Evolutionary conservation across 2,329 filamentous ascomycete genomes (phyloP), one percentile per base, ranked within the genome.

Genomic region (Talaromyces islandicus): DNA sequence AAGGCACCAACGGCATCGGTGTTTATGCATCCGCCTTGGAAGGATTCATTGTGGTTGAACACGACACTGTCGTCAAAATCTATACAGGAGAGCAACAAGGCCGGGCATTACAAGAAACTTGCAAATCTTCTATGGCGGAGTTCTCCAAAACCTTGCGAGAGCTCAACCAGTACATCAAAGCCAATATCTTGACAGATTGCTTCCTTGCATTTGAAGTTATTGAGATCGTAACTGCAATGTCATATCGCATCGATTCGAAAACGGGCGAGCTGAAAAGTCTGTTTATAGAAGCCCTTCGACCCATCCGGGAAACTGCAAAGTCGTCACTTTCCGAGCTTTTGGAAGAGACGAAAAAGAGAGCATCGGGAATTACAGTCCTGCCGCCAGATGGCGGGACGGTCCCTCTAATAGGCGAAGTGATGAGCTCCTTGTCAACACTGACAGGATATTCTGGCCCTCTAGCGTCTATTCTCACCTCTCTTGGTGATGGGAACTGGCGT

Each of bases 201-300:
- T 97, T 91, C 72, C 83, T 99, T 54, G 92, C 92, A 7, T 99
- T 96, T 72, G 94, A 99, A 71, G 90, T 97, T 32, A 90, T 95
- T 32, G 93, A 96, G 68, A 90, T 97, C 62, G 86, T 97, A 53
- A 90, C 91, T 0, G 84, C 83, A 12, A 81, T 96, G 54, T 92
- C 91, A 2, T 88, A 87, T 59, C 87, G 88, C 43, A 79, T 99
- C 4, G 93, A 96, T 64, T 83, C 85, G 4, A 87, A 88, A 63
- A 96, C 92, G 0, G 91, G 91, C 2, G 91, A 96, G 69, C 81
- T 97, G 60, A 96, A 96, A 71, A 81, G 85, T 30, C 84, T 91
- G 6, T 85, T 99, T 56, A 88, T 90, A 5, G 91, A 95, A 58
- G 90, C 91, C 9, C 79, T 97, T 14, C 92, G 94, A 67, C 94